phyloP scores from a whole-genome alignment of 441 rosid genomes.

The Erysimum pusillum region DNA sequence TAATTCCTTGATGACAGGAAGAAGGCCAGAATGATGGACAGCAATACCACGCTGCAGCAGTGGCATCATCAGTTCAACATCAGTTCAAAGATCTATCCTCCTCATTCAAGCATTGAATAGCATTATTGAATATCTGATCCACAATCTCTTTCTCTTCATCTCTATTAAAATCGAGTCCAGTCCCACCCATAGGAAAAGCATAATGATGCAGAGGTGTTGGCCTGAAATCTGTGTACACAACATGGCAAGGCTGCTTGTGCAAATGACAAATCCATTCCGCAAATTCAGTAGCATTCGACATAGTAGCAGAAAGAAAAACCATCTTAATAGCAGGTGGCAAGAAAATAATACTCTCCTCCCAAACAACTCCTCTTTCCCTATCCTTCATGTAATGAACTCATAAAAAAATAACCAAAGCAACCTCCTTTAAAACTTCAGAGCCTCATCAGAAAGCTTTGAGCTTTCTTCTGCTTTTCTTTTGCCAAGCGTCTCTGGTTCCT shows the following conservation, averaged over 20 bases:
- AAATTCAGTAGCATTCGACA: slow-evolving; percentile 98
- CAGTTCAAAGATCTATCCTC: slow-evolving; percentile 96
- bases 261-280: slow-evolving; percentile 95
- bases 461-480: slow-evolving; percentile 62
- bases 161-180: slow-evolving; percentile 95
- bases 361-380: slow-evolving; percentile 96
- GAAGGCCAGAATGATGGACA: slow-evolving; percentile 99
- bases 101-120: slow-evolving; percentile 87
- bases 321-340: slow-evolving; percentile 94
- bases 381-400: slow-evolving; percentile 98
- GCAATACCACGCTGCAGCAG: slow-evolving; percentile 97
- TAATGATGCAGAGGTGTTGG: slow-evolving; percentile 99
- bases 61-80: slow-evolving; percentile 96
- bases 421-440: slow-evolving; percentile 94
- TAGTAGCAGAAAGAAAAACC: slow-evolving; percentile 97
- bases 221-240: slow-evolving; percentile 93
- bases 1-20: slow-evolving; percentile 96
- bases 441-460: slow-evolving; percentile 60
- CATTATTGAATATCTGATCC: slow-evolving; percentile 84
- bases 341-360: slow-evolving; percentile 98
- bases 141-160: slow-evolving; percentile 83
- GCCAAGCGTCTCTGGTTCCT: slow-evolving; percentile 46
- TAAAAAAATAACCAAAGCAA: slow-evolving; percentile 98
- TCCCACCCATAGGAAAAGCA: slow-evolving; percentile 90
- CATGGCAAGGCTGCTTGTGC: slow-evolving; percentile 97